Conservation (phyloP, 345 rosid genomes). For the Populus alba region DNA sequence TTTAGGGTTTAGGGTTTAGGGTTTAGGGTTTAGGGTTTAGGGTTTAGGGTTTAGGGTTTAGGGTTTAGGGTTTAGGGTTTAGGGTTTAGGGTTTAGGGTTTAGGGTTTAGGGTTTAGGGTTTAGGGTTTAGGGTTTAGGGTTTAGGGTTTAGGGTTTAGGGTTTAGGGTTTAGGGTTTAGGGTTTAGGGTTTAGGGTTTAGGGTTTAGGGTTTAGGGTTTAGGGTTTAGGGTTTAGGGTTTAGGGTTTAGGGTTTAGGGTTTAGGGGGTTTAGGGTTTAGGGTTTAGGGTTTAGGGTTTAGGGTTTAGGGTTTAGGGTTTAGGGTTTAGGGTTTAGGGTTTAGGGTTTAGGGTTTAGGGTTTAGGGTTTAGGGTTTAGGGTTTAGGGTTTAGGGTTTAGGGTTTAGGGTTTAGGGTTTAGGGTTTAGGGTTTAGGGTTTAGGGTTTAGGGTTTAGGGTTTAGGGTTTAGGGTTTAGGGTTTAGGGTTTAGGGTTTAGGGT, state of each 20-base stretch:
- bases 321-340: conserved; percentile 1
- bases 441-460: conserved; percentile 27
- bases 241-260: conserved; percentile 17
- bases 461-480: conserved; percentile 16
- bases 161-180: too few relatives aligned
- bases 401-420: conserved; percentile 25
- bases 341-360: conserved; percentile 13
- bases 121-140: too few relatives aligned
- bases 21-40: too few relatives aligned
- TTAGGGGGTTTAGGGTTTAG: conserved; percentile 9
- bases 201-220: too few relatives aligned
- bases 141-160: too few relatives aligned
- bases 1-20: too few relatives aligned
- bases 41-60: too few relatives aligned
- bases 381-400: conserved; percentile 21
- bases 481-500: conserved; percentile 12
- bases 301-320: conserved; percentile 1
- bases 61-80: too few relatives aligned
- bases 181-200: too few relatives aligned
- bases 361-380: conserved; percentile 21
- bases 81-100: too few relatives aligned
- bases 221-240: conserved; percentile 12
- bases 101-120: too few relatives aligned
- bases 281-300: background rate
- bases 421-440: conserved; percentile 28